Evolutionary conservation across 345 rosid genomes (phyloP).

Genomic region (Mallotus nudiflorus): DNA sequence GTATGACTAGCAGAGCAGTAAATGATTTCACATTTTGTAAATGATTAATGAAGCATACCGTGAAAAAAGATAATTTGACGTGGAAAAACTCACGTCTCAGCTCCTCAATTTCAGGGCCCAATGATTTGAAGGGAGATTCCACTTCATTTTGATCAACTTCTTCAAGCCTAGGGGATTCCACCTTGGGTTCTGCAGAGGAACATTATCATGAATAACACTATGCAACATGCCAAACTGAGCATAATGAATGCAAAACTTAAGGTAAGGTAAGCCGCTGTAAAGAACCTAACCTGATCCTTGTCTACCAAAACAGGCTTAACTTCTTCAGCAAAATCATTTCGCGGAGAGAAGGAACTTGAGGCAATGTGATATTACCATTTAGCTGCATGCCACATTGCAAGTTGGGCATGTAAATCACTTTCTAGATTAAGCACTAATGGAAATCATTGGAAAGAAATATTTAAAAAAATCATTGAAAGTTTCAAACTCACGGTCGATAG

Average conservation of each 20-base stretch:
- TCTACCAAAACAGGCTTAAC: conserved; percentile 92
- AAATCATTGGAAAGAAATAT: not conserved
- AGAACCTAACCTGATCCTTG: conserved; percentile 76
- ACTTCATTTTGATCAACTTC: conserved; percentile 62
- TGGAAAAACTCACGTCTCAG: conserved; percentile 35
- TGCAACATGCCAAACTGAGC: not conserved
- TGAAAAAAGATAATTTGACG: not conserved
- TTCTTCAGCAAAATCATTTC: conserved; percentile 81
- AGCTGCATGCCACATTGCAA: conserved; percentile 43
- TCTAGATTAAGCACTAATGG: not conserved
- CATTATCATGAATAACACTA: not conserved
- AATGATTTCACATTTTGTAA: no score
- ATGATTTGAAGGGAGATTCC: conserved; percentile 60
- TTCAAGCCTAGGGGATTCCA: conserved; percentile 74
- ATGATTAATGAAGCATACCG: no score
- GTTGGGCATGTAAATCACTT: not conserved
- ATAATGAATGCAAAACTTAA: not conserved
- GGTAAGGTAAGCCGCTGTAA: no score
- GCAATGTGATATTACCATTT: conserved; percentile 76
- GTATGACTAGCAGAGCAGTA: not conserved
- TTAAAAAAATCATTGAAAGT: not conserved
- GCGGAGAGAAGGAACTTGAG: conserved; percentile 60
- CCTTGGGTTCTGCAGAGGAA: conserved; percentile 73
- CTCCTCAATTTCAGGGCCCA: conserved; percentile 55
- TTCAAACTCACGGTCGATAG: conserved; percentile 62